Evolutionary conservation across 164 flowering plant species (phyloP).

Genomic region (Berberis thunbergii): DNA sequence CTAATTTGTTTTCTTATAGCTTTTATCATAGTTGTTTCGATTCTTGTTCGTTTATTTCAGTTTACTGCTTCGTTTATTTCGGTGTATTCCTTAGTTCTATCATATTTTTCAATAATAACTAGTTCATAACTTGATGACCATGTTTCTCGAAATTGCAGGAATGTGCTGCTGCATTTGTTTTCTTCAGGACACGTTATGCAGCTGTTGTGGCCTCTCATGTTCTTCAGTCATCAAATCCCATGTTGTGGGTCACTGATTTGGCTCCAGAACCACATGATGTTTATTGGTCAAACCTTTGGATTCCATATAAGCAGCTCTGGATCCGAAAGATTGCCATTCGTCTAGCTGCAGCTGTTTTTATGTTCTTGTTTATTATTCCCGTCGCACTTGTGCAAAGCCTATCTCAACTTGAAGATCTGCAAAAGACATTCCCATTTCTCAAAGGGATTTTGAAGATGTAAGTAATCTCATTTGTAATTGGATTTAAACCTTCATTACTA

Average conservation of each 20-base stretch:
- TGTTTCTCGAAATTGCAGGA: conserved; percentile 38
- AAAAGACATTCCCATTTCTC: conserved; percentile 55
- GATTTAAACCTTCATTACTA: background rate
- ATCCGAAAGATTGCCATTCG: conserved; percentile 64
- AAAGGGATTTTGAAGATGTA: conserved; percentile 53
- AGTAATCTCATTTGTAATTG: conserved; percentile 11
- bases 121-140: no score
- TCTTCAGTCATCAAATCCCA: conserved; percentile 82
- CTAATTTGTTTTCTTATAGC: no score
- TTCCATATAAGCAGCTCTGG: conserved; percentile 83
- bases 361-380: conserved; percentile 71
- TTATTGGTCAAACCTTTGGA: conserved; percentile 77
- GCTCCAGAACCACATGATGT: conserved; percentile 94
- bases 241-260: conserved; percentile 85
- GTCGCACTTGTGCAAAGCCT: conserved; percentile 75
- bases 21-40: no score
- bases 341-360: conserved; percentile 53
- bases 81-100: no score
- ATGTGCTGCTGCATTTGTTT: conserved; percentile 81
- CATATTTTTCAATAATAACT: no score
- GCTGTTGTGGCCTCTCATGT: conserved; percentile 63
- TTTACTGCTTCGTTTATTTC: no score
- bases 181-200: conserved; percentile 79
- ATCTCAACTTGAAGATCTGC: conserved; percentile 56
- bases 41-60: no score